Base-by-base conservation (phyloP, 2,329 filamentous ascomycete genomes). In the Coniosporium tulheliwenetii region DNA sequence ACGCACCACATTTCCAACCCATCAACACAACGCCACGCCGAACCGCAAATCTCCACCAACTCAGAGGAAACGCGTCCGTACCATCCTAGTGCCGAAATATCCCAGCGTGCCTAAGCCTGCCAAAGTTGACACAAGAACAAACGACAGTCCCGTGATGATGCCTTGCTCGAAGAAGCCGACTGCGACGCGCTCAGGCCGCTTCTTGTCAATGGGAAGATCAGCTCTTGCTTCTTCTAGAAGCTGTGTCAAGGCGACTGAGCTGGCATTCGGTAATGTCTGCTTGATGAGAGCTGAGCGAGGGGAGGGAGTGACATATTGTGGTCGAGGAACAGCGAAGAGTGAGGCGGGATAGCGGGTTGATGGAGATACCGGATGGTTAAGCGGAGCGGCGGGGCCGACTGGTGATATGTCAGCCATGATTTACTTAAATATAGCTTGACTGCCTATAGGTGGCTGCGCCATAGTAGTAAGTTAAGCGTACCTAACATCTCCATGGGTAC, bases 401-500 rank as follows among this genome's bases (percentile, higher is more conserved):
- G 13, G 30, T 10, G 29, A 19, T 26, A 26, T 26, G 7, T 26
- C 7, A 26, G 19, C 26, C 7, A 10, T 5, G 12, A 32, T 13
- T 30, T 10, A 12, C 13, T 12, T 13, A 15, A 38, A 10, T 15
- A 19, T 8, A 16, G 14, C 7, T 5, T 29, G 16, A 7, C 15
- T 12, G 10, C 19, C 19, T 7, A 7, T 26, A 7, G 7, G 7
- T 26, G 19, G 19, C 19, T 4, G 7, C 7, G 19, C 19, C 19
- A 7, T 26, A 4, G 19, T 7, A 26, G 7, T 26, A 26, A 26
- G 19, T 3, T 26, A 43, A 2, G 55, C 40, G 53, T 53, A 52
- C 65, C 48, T 3, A 79, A 64, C 2, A 79, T 57, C 30, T 70
- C 63, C 2, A 58, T 45, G 0, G 75, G 75, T 5, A 79, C 63